Conservation (phyloP, 2,329 filamentous ascomycete genomes). For the Sporothrix pallida region DNA sequence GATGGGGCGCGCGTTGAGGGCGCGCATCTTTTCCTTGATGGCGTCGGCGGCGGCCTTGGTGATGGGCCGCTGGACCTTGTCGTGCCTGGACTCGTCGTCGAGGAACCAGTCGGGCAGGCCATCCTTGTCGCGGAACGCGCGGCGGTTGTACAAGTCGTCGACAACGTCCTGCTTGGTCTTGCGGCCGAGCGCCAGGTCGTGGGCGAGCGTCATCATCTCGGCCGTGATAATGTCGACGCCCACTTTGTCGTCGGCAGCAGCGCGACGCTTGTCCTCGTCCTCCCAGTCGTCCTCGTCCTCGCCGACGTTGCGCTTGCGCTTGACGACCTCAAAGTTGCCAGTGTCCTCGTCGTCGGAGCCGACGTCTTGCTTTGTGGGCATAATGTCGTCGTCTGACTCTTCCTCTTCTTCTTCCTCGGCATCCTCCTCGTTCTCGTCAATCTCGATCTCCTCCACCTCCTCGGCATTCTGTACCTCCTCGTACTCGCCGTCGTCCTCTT, state of each 20-base stretch:
- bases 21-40: constrained; percentile 92
- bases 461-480: constrained; percentile 10
- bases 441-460: constrained; percentile 28
- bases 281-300: constrained; percentile 64
- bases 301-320: constrained; percentile 46
- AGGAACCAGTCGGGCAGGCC: constrained; percentile 97
- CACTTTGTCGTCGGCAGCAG: constrained; percentile 63
- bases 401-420: constrained; percentile 25
- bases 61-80: constrained; percentile 85
- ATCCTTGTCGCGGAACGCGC: constrained; percentile 86
- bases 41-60: constrained; percentile 86
- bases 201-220: constrained; percentile 97
- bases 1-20: constrained; percentile 93
- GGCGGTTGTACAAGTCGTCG: constrained; percentile 94
- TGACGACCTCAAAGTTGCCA: constrained; percentile 66
- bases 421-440: not conserved
- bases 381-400: constrained; percentile 14
- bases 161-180: constrained; percentile 78
- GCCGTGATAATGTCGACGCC: constrained; percentile 98
- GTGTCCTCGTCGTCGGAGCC: constrained; percentile 41
- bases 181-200: constrained; percentile 85
- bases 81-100: constrained; percentile 86
- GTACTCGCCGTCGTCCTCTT: constrained; percentile 41
- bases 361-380: constrained; percentile 18
- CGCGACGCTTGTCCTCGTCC: constrained; percentile 63